Base-by-base conservation (phyloP, 768 basidiomycete genomes). In the Myochromella boudieri region DNA sequence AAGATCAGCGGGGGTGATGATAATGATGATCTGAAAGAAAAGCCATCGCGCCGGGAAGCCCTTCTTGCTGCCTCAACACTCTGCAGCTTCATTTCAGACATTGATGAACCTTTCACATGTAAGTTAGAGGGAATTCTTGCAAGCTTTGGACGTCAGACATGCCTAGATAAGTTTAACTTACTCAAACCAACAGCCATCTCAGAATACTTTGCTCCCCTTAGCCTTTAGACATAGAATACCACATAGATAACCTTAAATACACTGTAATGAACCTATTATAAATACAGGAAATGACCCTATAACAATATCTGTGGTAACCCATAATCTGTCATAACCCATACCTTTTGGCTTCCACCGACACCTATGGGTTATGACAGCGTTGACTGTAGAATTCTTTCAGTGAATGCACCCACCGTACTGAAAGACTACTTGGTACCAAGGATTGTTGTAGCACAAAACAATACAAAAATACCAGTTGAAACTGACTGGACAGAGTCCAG, bases 111-210 rank as follows among this genome's bases (percentile, higher is more conserved):
- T 2, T 65, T 52, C 29, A 56, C 58, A 6, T 44, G 50, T 31
- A 55, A 61, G 41, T 37, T 61, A 22, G 61, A 63, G 44, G 42
- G 17, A 5, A 37, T 60, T 26, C 51, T 65, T 6, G 48, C 25
- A 29, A 43, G 46, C 32, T 63, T 65, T 47, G 59, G 59, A 18
- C 41, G 45, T 12, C 52, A 59, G 39, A 60, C 51, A 33, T 47
- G 43, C 18, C 46, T 54, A 21, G 52, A 51, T 25, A 46, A 28
- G 27, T 26, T 36, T n/a, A n/a, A n/a, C n/a, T 34, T 46, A 39
- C 38, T 48, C 39, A 15, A 28, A 24, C 18, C 18, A 22, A 48
- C 15, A 11, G n/a, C n/a, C n/a, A 37, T 3, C 6, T 8, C 3
- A n/a, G 17, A 38, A 24, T 29, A 14, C 29, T 31, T 31, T 31